Evolutionary conservation across 129 eudicot genomes (phyloP).

Genomic region (Kitagawia praeruptora): DNA sequence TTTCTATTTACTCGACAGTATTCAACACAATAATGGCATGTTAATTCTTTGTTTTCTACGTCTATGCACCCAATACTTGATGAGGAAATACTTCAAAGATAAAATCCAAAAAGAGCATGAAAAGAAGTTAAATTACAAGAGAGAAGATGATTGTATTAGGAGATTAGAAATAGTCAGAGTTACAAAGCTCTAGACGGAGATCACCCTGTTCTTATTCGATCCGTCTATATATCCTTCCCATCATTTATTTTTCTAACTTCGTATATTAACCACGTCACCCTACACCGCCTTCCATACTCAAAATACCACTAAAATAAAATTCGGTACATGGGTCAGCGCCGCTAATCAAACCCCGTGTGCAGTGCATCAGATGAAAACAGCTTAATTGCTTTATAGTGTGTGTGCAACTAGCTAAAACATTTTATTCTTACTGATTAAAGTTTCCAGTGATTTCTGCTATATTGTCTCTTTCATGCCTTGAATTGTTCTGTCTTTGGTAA

Average conservation of each 20-base stretch:
- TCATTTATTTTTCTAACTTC: too few relatives aligned
- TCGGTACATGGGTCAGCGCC: not conserved
- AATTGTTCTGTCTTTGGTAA: conserved; percentile 12
- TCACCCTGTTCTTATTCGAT: not conserved
- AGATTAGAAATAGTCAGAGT: not conserved
- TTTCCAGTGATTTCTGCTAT: not conserved
- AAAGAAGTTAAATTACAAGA: not conserved
- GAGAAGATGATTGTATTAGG: not conserved
- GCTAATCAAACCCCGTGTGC: not conserved
- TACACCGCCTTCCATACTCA: not conserved
- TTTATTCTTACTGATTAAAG: not conserved
- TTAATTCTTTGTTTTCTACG: not conserved
- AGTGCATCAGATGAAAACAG: not conserved
- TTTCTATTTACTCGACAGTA: not conserved
- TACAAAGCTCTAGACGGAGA: not conserved
- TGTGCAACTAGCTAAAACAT: not conserved
- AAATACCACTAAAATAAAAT: not conserved
- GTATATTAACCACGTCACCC: too few relatives aligned
- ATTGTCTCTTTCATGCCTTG: not conserved
- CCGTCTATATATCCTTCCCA: too few relatives aligned
- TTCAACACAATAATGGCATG: not conserved
- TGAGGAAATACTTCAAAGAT: not conserved
- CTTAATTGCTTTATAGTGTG: not conserved
- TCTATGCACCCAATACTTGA: not conserved
- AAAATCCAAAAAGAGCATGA: not conserved